Evolutionary conservation across 2,329 filamentous ascomycete species (phyloP).

Genomic region (Cylindrodendrum hubeiense): DNA sequence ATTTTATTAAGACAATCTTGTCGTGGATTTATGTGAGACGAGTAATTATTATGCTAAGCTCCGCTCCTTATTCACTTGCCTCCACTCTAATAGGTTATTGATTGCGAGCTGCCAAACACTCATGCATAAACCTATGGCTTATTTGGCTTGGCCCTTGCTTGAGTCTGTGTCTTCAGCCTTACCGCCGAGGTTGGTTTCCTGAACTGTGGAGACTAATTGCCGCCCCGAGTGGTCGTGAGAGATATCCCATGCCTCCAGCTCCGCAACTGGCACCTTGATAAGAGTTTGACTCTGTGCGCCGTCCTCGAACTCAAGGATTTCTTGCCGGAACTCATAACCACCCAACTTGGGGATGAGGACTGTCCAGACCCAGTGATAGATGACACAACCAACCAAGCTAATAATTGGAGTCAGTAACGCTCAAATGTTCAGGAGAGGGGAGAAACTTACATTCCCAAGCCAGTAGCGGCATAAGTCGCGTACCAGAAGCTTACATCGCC

Average conservation of each 20-base stretch:
- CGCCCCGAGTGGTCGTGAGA: conserved; percentile 65
- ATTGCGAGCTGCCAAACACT: not conserved
- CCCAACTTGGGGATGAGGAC: conserved; percentile 63
- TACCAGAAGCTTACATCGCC: conserved; percentile 82
- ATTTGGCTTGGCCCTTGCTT: conserved; percentile 15
- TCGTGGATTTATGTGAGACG: not conserved
- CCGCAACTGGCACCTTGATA: conserved; percentile 64
- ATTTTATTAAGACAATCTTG: not conserved
- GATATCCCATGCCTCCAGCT: conserved; percentile 68
- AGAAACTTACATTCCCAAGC: conserved; percentile 70
- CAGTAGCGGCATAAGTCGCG: conserved; percentile 74
- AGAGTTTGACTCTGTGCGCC: conserved; percentile 59
- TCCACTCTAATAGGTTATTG: not conserved
- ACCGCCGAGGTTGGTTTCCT: not conserved
- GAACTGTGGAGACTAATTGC: not conserved
- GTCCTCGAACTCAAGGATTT: conserved; percentile 62
- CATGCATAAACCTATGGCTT: not conserved
- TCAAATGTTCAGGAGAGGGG: not conserved
- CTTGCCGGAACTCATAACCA: conserved; percentile 68
- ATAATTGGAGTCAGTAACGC: not conserved
- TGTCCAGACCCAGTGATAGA: conserved; percentile 72
- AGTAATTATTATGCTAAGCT: not conserved
- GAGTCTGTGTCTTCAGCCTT: conserved; percentile 25
- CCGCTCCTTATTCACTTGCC: not conserved
- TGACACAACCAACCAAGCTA: conserved; percentile 63